Percentiles rank a stretch among this genome's conserved stretches.
phyloP scores from a whole-genome alignment of 108 stramenopile species.

The Skeletonema potamos region DNA sequence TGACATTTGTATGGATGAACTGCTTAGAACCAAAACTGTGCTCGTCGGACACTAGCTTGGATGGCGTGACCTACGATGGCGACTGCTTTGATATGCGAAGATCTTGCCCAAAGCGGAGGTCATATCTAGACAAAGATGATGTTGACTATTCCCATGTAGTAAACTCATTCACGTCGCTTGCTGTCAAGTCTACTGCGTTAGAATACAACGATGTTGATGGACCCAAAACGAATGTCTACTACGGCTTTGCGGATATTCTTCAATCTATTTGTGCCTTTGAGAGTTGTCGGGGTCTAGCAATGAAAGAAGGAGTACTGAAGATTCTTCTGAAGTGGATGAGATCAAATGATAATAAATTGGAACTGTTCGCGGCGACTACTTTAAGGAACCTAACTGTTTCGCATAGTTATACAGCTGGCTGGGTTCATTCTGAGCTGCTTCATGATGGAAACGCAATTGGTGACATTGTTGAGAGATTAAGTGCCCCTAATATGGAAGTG shows the following conservation, averaged over 20 bases:
- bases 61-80: not conserved
- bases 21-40: constrained; percentile 27
- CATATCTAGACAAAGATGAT: not conserved
- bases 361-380: constrained; percentile 47
- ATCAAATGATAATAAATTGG: constrained; percentile 40
- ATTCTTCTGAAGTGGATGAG: constrained; percentile 60
- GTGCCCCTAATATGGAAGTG: constrained; percentile 35
- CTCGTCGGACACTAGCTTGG: not conserved
- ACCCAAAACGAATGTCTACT: not conserved
- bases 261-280: constrained; percentile 64
- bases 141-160: not conserved
- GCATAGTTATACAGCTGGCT: constrained; percentile 69
- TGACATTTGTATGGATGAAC: constrained; percentile 57
- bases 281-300: constrained; percentile 53
- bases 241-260: constrained; percentile 21
- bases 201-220: constrained; percentile 6
- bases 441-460: constrained; percentile 53
- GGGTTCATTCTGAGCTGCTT: constrained; percentile 76
- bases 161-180: constrained; percentile 11
- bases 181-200: not conserved
- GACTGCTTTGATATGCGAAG: constrained; percentile 39
- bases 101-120: not conserved
- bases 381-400: constrained; percentile 55
- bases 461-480: constrained; percentile 41
- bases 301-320: constrained; percentile 57